Percentiles rank a stretch among this genome's conserved stretches.
Evolutionary conservation across 2,329 filamentous ascomycete genomes (phyloP).

Genomic region (Endocalyx cinctus): DNA sequence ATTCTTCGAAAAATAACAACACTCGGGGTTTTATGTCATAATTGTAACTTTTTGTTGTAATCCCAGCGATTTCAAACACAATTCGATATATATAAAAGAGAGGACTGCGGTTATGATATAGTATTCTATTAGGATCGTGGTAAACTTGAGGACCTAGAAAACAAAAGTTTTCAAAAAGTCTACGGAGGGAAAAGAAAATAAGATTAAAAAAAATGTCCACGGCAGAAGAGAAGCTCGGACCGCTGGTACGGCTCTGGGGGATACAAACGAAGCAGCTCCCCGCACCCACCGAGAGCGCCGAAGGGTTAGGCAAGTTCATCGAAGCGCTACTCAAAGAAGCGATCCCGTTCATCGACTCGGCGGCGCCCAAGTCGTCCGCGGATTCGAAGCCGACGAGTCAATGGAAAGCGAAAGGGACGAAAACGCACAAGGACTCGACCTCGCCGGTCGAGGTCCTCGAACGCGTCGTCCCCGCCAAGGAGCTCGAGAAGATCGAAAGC

Average conservation of each 20-base stretch:
- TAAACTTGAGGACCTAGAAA: no score
- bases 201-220: slow-evolving; percentile 13
- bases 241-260: slow-evolving; percentile 51
- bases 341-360: slow-evolving; percentile 51
- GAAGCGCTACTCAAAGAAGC: slow-evolving; percentile 52
- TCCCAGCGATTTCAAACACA: no score
- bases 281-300: slow-evolving; percentile 28
- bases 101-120: no score
- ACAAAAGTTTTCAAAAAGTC: no score
- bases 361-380: slow-evolving; percentile 37
- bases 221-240: slow-evolving; percentile 35
- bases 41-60: no score
- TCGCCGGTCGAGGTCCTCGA: slow-evolving; percentile 51
- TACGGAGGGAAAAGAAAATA: not conserved
- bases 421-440: slow-evolving; percentile 43
- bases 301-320: slow-evolving; percentile 48
- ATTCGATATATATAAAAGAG: no score
- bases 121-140: no score
- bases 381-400: slow-evolving; percentile 24
- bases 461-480: slow-evolving; percentile 40
- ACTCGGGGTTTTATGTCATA: no score
- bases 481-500: slow-evolving; percentile 25
- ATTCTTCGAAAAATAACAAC: no score
- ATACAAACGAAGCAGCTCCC: slow-evolving; percentile 45
- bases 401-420: slow-evolving; percentile 50